phyloP scores from a whole-genome alignment of 306 rosid species.

The Casuarina equisetifolia region DNA sequence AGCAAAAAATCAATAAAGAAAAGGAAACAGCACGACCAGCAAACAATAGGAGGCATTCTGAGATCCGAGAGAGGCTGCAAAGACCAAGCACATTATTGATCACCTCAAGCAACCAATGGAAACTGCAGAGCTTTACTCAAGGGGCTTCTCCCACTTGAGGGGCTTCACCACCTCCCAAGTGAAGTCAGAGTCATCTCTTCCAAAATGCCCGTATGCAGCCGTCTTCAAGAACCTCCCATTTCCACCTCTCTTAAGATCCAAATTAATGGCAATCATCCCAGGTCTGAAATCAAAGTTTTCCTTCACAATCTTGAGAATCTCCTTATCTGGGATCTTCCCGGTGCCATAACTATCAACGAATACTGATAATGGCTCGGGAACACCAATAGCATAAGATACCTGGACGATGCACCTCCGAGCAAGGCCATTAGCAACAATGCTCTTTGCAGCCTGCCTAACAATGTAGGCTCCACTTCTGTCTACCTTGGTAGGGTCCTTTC shows the following conservation, averaged over 20 bases:
- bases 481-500: constrained; percentile 65
- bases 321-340: constrained; percentile 64
- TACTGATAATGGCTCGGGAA: constrained; percentile 61
- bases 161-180: constrained; percentile 68
- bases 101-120: constrained; percentile 13
- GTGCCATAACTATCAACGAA: constrained; percentile 57
- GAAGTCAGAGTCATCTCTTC: constrained; percentile 63
- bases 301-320: constrained; percentile 58
- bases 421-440: constrained; percentile 59
- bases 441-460: constrained; percentile 74
- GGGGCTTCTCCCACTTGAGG: constrained; percentile 55
- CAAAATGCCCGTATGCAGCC: constrained; percentile 73
- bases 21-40: constrained; percentile 9
- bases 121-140: constrained; percentile 20
- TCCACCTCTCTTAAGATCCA: constrained; percentile 67
- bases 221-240: constrained; percentile 64
- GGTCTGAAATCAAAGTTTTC: constrained; percentile 67
- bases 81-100: constrained; percentile 22
- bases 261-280: constrained; percentile 55
- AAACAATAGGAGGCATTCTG: constrained; percentile 20
- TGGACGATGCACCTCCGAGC: constrained; percentile 68
- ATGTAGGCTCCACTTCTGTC: constrained; percentile 69
- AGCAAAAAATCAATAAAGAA: background rate
- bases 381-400: constrained; percentile 67
- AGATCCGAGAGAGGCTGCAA: constrained; percentile 14